Base-by-base conservation (phyloP, 768 basidiomycete genomes). In the Holtermanniella nyarrowii region DNA sequence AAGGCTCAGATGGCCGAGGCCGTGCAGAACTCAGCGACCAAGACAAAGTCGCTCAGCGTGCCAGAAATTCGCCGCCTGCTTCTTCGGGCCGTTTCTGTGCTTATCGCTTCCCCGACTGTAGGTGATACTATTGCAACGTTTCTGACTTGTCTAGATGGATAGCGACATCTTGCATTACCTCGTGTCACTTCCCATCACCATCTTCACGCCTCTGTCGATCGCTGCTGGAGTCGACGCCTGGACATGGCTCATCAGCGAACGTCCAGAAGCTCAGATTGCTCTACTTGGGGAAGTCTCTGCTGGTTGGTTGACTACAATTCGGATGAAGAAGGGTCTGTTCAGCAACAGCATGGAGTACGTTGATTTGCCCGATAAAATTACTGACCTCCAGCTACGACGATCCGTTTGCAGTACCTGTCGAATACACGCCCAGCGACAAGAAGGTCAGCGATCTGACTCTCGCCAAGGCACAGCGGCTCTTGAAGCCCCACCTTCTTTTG, bases 241-340 rank as follows among this genome's bases (percentile, higher is more conserved):
- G 95, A 88, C 85, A 2, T 96, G 91, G 91, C 78, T 95, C 0
- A 84, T 95, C 48, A 81, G 86, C 13, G 86, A 93, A 66, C 81
- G 86, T 53, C 82, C 86, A 0, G 78, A 79, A 44, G 75, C 85
- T 11, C 91, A 96, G 70, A 80, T 90, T 44, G 80, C 82, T 1
- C 71, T 96, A 18, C 84, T 96, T 77, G 76, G 80, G 3, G 90
- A 96, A 62, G 79, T 97, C 46, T 74, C 87, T 43, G 80, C 86
- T 2, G 85, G 86, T 2, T 99, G 95, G 95, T 77, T 83, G 44
- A 78, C 80, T 49, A 86, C 86, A 3, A 85, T 96, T 54, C 80
- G 78, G 56, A 76, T 79, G 31, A 77, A 81, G 52, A 83, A 79
- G 57, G 95, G 95, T 0, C 76, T 96, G 23, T 97, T 97, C 71